These are phyloP conservation scores for Przewalskia tangutica DNA, from an alignment of 257 asterid species.

Conservation along the genomic window DNA sequence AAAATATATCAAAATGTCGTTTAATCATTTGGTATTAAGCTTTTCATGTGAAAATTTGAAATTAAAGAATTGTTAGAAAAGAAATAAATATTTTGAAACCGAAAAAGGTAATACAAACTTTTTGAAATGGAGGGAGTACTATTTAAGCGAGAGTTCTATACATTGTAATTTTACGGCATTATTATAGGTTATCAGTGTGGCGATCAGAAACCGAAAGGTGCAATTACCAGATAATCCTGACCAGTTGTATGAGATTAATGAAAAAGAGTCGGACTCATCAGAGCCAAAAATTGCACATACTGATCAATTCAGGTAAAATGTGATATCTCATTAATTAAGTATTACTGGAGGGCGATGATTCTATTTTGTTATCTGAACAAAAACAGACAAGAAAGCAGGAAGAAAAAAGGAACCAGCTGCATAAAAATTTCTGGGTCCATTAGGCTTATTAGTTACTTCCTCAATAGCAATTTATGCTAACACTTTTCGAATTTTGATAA, in stretches of 20 bases:
- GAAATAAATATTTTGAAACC: no score
- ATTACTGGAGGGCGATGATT: not conserved
- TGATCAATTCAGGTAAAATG: slow-evolving; percentile 36
- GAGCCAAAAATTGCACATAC: slow-evolving; percentile 24
- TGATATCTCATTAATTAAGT: not conserved
- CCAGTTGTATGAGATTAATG: slow-evolving; percentile 28
- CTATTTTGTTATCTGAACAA: not conserved
- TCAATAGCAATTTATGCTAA: no score
- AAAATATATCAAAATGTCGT: no score
- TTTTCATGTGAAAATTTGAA: no score
- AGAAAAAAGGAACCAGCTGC: not conserved
- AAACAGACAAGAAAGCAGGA: not conserved
- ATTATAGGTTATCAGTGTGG: slow-evolving; percentile 7
- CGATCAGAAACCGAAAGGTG: slow-evolving; percentile 28
- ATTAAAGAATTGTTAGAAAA: no score
- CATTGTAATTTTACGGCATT: no score
- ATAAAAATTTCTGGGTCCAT: not conserved
- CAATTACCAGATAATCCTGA: slow-evolving; percentile 23
- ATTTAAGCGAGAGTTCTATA: no score
- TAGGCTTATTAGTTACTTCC: no score
- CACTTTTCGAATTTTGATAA: no score
- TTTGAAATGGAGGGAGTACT: no score
- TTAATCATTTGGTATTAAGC: no score
- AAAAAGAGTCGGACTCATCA: slow-evolving; percentile 19
- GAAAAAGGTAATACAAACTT: no score